phyloP scores from a whole-genome alignment of 2,329 filamentous ascomycete species.

The Ceratocystis lukuohia region DNA sequence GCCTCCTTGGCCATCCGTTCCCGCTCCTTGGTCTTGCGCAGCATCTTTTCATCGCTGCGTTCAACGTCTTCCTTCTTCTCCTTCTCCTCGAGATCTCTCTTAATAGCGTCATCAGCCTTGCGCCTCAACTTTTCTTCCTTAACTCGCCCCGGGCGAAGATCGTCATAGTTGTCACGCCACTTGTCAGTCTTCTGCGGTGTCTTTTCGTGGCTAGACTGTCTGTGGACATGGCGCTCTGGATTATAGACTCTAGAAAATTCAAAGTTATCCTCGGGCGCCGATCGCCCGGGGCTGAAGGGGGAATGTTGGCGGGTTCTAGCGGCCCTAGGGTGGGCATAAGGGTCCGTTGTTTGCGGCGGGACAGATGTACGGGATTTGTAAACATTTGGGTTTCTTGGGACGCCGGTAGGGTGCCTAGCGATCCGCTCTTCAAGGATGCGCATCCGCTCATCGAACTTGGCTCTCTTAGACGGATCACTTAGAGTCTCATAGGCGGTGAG shows the following conservation, averaged over 20 bases:
- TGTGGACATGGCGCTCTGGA: background rate
- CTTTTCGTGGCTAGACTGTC: slow-evolving; percentile 10
- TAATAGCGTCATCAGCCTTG: slow-evolving; percentile 24
- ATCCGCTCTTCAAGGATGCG: slow-evolving; percentile 31
- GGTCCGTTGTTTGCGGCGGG: background rate
- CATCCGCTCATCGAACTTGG: slow-evolving; percentile 65
- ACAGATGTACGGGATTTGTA: slow-evolving; percentile 22
- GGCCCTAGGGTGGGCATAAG: background rate
- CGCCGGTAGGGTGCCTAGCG: slow-evolving; percentile 27
- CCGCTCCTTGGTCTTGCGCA: slow-evolving; percentile 24
- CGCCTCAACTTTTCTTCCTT: slow-evolving; percentile 28
- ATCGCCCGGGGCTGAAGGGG: slow-evolving; percentile 1
- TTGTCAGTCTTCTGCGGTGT: slow-evolving; percentile 2
- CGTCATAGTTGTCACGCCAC: slow-evolving; percentile 12
- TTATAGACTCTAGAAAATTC: background rate
- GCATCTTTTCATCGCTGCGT: slow-evolving; percentile 25
- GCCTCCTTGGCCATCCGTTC: slow-evolving; percentile 26
- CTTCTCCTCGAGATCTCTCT: slow-evolving; percentile 29
- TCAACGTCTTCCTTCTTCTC: slow-evolving; percentile 26
- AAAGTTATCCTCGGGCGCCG: background rate
- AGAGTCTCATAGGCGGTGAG: slow-evolving; percentile 89
- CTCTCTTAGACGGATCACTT: slow-evolving; percentile 58
- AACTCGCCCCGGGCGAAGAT: slow-evolving; percentile 23
- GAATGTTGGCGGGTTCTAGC: slow-evolving; percentile 1
- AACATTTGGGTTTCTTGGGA: slow-evolving; percentile 26